These are phyloP conservation scores for Testicularia cyperi DNA, from an alignment of 1,284 basidiomycete genomes.

Conservation along the genomic window DNA sequence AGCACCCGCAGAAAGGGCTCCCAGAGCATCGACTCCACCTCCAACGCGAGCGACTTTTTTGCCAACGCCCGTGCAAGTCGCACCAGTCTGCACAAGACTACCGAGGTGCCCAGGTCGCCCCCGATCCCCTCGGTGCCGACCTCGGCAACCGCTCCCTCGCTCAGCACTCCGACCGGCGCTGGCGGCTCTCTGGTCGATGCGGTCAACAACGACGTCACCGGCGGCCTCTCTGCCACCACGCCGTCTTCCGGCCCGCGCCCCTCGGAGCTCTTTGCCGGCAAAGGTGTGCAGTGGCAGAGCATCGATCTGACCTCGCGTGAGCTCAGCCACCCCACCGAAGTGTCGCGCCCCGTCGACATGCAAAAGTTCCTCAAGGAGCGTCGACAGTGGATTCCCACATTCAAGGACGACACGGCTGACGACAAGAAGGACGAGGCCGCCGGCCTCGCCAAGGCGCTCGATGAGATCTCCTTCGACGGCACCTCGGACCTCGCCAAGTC, in stretches of 20 bases:
- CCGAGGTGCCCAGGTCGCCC: slow-evolving; percentile 2
- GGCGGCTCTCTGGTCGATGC: slow-evolving; percentile 10
- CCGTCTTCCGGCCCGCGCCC: slow-evolving; percentile 19
- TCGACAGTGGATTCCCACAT: slow-evolving; percentile 44
- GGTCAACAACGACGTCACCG: slow-evolving; percentile 7
- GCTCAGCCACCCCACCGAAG: slow-evolving; percentile 13
- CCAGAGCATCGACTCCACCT: slow-evolving; percentile 19
- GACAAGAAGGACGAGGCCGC: slow-evolving; percentile 4
- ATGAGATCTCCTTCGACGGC: slow-evolving; percentile 22
- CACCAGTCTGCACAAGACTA: slow-evolving; percentile 12
- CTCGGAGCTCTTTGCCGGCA: slow-evolving; percentile 49
- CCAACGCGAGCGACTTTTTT: slow-evolving; percentile 6
- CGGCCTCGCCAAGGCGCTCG: slow-evolving; percentile 18
- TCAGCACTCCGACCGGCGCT: slow-evolving; percentile 11
- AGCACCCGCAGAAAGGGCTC: slow-evolving; percentile 31
- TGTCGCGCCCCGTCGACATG: slow-evolving; percentile 24
- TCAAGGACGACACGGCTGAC: slow-evolving; percentile 17
- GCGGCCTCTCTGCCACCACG: slow-evolving; percentile 6
- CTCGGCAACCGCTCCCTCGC: slow-evolving; percentile 10
- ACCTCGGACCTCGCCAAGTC: slow-evolving; percentile 5
- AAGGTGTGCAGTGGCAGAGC: slow-evolving; percentile 49
- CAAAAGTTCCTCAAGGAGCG: slow-evolving; percentile 50
- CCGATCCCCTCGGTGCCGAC: slow-evolving; percentile 21
- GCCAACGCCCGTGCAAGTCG: slow-evolving; percentile 8
- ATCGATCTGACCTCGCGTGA: slow-evolving; percentile 37